phyloP scores from a whole-genome alignment of 441 rosid genomes.

The Adansonia rubrostipa region DNA sequence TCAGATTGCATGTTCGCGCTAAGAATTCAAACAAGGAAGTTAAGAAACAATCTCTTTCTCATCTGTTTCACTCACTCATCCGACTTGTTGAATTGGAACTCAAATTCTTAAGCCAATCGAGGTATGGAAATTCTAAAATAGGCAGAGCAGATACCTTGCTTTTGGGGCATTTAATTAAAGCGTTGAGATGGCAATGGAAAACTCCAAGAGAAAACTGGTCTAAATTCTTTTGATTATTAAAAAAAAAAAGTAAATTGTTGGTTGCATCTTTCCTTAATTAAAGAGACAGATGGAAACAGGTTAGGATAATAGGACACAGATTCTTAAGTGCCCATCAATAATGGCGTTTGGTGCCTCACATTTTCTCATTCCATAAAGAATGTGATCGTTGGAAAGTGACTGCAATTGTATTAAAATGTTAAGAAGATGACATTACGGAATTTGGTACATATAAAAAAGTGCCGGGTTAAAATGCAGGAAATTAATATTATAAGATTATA shows the following conservation, averaged over 20 bases:
- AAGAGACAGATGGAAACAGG: neutral
- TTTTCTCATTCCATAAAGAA: neutral
- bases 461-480: neutral
- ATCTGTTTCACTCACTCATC: too few relatives aligned
- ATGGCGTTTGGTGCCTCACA: neutral
- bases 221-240: neutral
- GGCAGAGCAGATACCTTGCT: neutral
- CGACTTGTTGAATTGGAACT: neutral
- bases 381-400: neutral
- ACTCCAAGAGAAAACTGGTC: neutral
- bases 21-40: neutral
- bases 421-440: neutral
- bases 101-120: neutral
- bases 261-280: neutral
- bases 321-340: conserved; percentile 24
- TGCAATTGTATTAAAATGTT: neutral
- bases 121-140: too few relatives aligned
- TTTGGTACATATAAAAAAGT: neutral
- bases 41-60: neutral
- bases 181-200: too few relatives aligned
- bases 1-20: neutral
- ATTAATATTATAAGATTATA: neutral
- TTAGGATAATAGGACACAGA: neutral
- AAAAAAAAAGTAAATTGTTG: neutral
- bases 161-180: too few relatives aligned